These are phyloP conservation scores for Hypoxylon fuscum DNA, from an alignment of 495 filamentous ascomycete species.

Conservation along the genomic window DNA sequence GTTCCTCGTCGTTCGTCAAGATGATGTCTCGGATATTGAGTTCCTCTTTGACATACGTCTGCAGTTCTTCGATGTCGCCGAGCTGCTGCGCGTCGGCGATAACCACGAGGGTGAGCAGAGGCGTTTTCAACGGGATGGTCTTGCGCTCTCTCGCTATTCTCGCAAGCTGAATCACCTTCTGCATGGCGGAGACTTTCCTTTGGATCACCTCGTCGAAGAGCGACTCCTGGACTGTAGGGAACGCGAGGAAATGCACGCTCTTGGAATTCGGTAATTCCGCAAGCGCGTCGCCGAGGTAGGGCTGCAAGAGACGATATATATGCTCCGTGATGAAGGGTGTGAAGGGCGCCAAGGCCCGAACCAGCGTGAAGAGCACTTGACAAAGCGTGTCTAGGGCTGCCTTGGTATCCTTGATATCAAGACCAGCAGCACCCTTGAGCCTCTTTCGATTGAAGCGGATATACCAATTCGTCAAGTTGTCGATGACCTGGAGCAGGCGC, in stretches of 20 bases:
- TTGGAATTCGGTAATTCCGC: conserved; percentile 76
- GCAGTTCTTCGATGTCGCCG: conserved; percentile 83
- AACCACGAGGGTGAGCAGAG: conserved; percentile 87
- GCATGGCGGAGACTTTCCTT: conserved; percentile 88
- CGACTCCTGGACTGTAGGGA: conserved; percentile 86
- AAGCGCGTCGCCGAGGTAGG: conserved; percentile 65
- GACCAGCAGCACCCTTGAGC: conserved; percentile 90
- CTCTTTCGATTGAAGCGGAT: conserved; percentile 98
- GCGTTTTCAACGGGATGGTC: conserved; percentile 86
- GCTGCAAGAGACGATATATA: conserved; percentile 88
- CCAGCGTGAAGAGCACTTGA: conserved; percentile 90
- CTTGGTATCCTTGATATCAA: conserved; percentile 74
- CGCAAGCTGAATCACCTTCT: conserved; percentile 90
- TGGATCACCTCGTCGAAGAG: conserved; percentile 89
- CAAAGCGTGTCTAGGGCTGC: conserved; percentile 97
- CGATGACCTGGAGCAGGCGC: conserved; percentile 84
- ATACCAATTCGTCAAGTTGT: conserved; percentile 99
- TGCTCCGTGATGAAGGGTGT: conserved; percentile 95
- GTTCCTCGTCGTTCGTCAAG: conserved; percentile 84
- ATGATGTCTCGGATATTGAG: conserved; percentile 89
- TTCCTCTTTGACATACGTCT: conserved; percentile 87
- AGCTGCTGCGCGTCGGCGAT: conserved; percentile 85
- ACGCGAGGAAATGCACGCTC: conserved; percentile 91
- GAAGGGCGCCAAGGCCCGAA: conserved; percentile 89
- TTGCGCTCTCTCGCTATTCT: conserved; percentile 86